These are phyloP conservation scores for Lecanoromycetidae sp. DNA, from an alignment of 2,329 filamentous ascomycete genomes.

Conservation along the genomic window DNA sequence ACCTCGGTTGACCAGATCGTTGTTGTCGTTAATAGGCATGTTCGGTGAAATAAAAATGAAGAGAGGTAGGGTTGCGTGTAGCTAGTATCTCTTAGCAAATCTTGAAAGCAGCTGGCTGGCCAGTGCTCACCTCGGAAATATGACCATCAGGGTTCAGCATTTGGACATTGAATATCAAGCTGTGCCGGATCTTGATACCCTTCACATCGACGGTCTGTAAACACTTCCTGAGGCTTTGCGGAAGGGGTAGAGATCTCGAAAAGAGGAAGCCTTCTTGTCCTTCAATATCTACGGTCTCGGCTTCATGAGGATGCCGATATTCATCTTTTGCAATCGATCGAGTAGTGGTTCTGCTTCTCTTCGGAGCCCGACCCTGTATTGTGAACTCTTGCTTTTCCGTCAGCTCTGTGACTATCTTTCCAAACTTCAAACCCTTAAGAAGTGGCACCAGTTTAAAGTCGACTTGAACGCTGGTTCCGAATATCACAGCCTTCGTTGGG, in stretches of 20 bases:
- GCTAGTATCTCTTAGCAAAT: constrained; percentile 31
- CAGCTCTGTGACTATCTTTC: constrained; percentile 68
- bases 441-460: constrained; percentile 81
- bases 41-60: constrained; percentile 94
- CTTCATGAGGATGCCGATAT: constrained; percentile 56
- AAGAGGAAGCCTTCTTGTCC: constrained; percentile 51
- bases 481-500: constrained; percentile 86
- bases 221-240: constrained; percentile 69
- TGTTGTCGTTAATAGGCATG: constrained; percentile 75
- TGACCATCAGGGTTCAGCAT: constrained; percentile 93
- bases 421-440: constrained; percentile 75
- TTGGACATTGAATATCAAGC: constrained; percentile 80
- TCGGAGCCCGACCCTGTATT: constrained; percentile 30
- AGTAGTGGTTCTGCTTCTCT: constrained; percentile 33
- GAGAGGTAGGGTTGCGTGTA: constrained; percentile 79
- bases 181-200: constrained; percentile 85
- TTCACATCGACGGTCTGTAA: constrained; percentile 81
- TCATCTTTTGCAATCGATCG: constrained; percentile 56
- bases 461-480: constrained; percentile 73
- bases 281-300: constrained; percentile 42
- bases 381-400: constrained; percentile 61
- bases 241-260: constrained; percentile 52
- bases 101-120: not conserved
- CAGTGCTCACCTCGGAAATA: constrained; percentile 59
- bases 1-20: constrained; percentile 58